Conservation (phyloP, 2,329 filamentous ascomycete genomes). For the Neophaeococcomyces mojaviensis region DNA sequence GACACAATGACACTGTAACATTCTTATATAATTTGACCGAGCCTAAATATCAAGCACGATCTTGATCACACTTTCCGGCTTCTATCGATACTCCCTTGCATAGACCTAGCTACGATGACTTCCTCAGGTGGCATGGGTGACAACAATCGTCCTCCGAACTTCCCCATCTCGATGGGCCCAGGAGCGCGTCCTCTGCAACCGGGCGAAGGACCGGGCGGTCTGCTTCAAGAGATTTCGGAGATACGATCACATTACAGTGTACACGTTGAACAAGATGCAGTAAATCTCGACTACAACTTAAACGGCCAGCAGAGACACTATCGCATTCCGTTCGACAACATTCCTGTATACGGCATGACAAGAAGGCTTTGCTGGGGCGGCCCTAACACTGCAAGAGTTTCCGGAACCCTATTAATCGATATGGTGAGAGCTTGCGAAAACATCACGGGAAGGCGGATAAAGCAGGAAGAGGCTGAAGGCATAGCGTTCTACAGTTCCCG, state of each 20-base stretch:
- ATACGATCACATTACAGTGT: conserved; percentile 17
- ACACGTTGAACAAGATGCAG: conserved; percentile 10
- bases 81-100: too few species aligned
- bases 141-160: conserved; percentile 12
- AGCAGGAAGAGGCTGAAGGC: conserved; percentile 21
- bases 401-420: conserved; percentile 17
- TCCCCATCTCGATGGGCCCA: conserved; percentile 21
- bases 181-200: conserved; percentile 18
- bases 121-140: not conserved
- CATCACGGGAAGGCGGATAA: conserved; percentile 12
- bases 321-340: conserved; percentile 17
- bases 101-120: conserved; percentile 10
- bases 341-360: conserved; percentile 16
- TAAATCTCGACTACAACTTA: conserved; percentile 18
- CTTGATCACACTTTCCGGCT: too few species aligned
- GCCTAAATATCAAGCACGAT: too few species aligned
- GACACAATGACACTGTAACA: too few species aligned
- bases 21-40: too few species aligned
- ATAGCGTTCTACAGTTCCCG: conserved; percentile 16
- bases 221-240: conserved; percentile 13
- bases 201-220: conserved; percentile 7
- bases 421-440: conserved; percentile 17
- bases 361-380: conserved; percentile 17
- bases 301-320: conserved; percentile 14
- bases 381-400: conserved; percentile 8